These are phyloP conservation scores for Gliomastix tumulicola DNA, from an alignment of 2,329 filamentous ascomycete genomes.

Conservation along the genomic window DNA sequence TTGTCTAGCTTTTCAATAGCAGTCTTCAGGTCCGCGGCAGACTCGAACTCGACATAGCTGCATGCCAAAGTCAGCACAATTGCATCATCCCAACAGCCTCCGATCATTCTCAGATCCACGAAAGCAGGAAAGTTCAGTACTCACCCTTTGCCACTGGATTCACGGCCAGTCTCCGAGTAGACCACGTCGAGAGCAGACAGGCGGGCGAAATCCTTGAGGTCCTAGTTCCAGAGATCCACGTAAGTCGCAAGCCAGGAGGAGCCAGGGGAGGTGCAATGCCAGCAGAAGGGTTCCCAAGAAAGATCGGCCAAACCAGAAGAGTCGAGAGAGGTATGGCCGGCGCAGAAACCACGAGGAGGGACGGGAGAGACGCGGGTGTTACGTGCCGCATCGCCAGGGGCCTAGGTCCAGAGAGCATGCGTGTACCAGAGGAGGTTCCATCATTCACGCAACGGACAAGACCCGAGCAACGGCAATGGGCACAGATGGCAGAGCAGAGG, in stretches of 20 bases:
- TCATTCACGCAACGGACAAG: too few species aligned
- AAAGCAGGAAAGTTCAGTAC: background rate
- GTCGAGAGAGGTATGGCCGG: background rate
- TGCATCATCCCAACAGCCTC: too few species aligned
- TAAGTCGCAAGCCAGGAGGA: slow-evolving; percentile 65
- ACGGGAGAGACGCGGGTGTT: background rate
- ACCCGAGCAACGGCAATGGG: too few species aligned
- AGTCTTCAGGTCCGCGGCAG: slow-evolving; percentile 76
- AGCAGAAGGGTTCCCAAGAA: background rate
- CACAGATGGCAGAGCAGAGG: too few species aligned
- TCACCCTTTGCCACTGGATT: slow-evolving; percentile 86
- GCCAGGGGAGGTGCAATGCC: slow-evolving; percentile 5
- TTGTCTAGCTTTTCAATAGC: slow-evolving; percentile 94
- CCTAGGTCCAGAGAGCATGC: too few species aligned
- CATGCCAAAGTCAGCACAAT: slow-evolving; percentile 1
- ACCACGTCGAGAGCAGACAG: slow-evolving; percentile 96
- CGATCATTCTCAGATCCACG: background rate
- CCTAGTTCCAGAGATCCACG: slow-evolving; percentile 76
- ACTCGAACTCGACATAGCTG: slow-evolving; percentile 98
- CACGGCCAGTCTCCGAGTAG: slow-evolving; percentile 91
- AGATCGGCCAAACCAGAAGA: background rate
- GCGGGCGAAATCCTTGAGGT: slow-evolving; percentile 98
- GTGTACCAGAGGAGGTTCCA: too few species aligned
- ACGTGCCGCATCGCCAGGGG: too few species aligned
- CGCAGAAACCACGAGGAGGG: background rate